Percentiles rank a stretch among this genome's conserved stretches.
Evolutionary conservation across 2,329 filamentous ascomycete species (phyloP).

Genomic region (Aureobasidium namibiae): DNA sequence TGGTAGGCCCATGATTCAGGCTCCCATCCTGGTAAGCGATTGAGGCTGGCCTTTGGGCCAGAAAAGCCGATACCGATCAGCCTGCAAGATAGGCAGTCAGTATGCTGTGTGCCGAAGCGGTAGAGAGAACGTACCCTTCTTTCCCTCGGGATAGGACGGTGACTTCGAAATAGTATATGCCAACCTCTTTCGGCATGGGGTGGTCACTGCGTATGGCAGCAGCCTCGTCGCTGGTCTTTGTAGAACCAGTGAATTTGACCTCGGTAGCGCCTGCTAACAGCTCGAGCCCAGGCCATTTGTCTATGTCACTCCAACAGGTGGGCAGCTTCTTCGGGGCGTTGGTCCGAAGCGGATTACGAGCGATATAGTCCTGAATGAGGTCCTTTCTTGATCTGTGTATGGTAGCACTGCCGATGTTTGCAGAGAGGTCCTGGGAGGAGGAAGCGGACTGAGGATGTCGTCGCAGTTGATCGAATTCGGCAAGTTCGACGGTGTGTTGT

Average conservation of each 20-base stretch:
- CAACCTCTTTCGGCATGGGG: constrained; percentile 79
- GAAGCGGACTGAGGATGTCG: not conserved
- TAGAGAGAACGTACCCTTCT: constrained; percentile 48
- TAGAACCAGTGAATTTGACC: constrained; percentile 52
- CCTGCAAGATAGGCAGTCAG: constrained; percentile 19
- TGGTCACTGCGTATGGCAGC: constrained; percentile 75
- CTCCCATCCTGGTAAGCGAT: constrained; percentile 58
- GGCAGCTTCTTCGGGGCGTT: constrained; percentile 61
- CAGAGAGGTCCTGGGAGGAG: constrained; percentile 36
- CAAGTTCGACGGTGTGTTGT: constrained; percentile 50
- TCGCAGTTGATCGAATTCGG: constrained; percentile 19
- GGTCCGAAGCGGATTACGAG: constrained; percentile 56
- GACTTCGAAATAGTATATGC: constrained; percentile 89
- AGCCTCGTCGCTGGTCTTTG: constrained; percentile 62
- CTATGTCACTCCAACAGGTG: constrained; percentile 69
- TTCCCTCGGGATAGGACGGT: constrained; percentile 58
- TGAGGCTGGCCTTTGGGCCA: constrained; percentile 49
- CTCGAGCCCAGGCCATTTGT: constrained; percentile 68
- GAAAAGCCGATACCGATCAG: constrained; percentile 54
- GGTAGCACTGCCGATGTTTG: constrained; percentile 49
- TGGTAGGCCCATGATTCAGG: constrained; percentile 59
- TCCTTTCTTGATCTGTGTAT: constrained; percentile 60
- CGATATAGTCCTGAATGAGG: constrained; percentile 71
- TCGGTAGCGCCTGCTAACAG: constrained; percentile 65
- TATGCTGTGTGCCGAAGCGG: not conserved